Conservation (phyloP, 768 basidiomycete genomes). For the Tylopilus subfusipes region DNA sequence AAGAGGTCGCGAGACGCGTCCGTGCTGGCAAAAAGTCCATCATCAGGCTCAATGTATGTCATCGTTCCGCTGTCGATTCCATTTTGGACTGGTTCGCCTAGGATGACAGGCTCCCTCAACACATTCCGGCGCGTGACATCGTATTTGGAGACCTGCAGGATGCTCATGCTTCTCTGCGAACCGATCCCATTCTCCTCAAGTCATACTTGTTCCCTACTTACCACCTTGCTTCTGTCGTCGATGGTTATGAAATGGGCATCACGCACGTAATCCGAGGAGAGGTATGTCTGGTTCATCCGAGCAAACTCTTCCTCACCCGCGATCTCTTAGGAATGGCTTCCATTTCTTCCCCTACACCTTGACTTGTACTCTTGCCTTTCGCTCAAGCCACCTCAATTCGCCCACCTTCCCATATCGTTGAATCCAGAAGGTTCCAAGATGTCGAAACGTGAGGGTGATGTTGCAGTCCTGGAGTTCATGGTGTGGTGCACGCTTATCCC, state of each 20-base stretch:
- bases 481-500: constrained; percentile 39
- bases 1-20: constrained; percentile 74
- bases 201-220: constrained; percentile 94
- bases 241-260: constrained; percentile 93
- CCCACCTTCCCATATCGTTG: constrained; percentile 85
- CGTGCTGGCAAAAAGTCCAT: constrained; percentile 75
- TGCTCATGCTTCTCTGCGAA: constrained; percentile 72
- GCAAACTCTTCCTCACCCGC: background rate
- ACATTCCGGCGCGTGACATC: constrained; percentile 56
- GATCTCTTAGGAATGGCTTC: constrained; percentile 84
- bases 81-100: constrained; percentile 26
- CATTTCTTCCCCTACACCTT: constrained; percentile 87
- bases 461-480: constrained; percentile 81
- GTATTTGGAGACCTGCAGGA: constrained; percentile 74
- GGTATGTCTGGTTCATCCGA: constrained; percentile 39
- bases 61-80: background rate
- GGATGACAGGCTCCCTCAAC: constrained; percentile 56
- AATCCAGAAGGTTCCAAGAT: constrained; percentile 92
- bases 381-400: constrained; percentile 73
- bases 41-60: constrained; percentile 78
- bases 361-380: constrained; percentile 81
- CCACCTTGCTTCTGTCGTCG: constrained; percentile 92
- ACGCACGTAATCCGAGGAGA: constrained; percentile 95
- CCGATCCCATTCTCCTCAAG: constrained; percentile 90
- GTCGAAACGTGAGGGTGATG: constrained; percentile 91